Evolutionary conservation across 2,329 filamentous ascomycete genomes (phyloP).

Genomic region (Phaeosphaeria sp.): DNA sequence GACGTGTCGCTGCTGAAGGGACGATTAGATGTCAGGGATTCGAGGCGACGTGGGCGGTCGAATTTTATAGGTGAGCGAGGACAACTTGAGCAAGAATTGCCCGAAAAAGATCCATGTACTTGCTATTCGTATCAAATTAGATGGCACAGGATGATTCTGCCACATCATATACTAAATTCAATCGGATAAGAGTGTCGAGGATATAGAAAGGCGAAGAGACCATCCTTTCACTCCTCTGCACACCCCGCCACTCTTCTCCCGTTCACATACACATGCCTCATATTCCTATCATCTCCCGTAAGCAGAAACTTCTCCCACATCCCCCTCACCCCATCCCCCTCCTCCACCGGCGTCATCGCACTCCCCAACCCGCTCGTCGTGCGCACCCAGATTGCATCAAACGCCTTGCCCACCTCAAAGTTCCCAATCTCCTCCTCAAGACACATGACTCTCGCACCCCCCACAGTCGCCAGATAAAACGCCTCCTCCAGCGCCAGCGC

Average conservation of each 20-base stretch:
- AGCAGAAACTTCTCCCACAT: constrained; percentile 70
- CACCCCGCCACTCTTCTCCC: constrained; percentile 1
- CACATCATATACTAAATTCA: no score
- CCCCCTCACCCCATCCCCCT: constrained; percentile 53
- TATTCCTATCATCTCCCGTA: constrained; percentile 70
- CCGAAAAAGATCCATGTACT: no score
- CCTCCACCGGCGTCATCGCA: constrained; percentile 60
- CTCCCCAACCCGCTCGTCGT: constrained; percentile 35
- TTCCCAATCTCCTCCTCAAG: constrained; percentile 62
- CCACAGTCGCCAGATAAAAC: constrained; percentile 67
- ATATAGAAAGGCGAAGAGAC: no score
- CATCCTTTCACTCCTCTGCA: not conserved
- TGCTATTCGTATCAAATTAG: no score
- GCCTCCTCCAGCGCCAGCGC: constrained; percentile 30
- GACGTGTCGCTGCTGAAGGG: constrained; percentile 25
- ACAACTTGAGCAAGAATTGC: no score
- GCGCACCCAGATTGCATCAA: constrained; percentile 64
- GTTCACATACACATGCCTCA: constrained; percentile 56
- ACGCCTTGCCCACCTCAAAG: constrained; percentile 66
- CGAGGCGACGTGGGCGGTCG: constrained; percentile 21
- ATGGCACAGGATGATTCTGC: no score
- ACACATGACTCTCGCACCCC: constrained; percentile 65
- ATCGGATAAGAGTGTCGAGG: no score
- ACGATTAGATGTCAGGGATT: constrained; percentile 23
- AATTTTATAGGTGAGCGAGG: not conserved